Percentiles rank a stretch among this genome's conserved stretches.
These are phyloP conservation scores for Penicillium cinerascens DNA, from an alignment of 495 filamentous ascomycete genomes.

Conservation along the genomic window DNA sequence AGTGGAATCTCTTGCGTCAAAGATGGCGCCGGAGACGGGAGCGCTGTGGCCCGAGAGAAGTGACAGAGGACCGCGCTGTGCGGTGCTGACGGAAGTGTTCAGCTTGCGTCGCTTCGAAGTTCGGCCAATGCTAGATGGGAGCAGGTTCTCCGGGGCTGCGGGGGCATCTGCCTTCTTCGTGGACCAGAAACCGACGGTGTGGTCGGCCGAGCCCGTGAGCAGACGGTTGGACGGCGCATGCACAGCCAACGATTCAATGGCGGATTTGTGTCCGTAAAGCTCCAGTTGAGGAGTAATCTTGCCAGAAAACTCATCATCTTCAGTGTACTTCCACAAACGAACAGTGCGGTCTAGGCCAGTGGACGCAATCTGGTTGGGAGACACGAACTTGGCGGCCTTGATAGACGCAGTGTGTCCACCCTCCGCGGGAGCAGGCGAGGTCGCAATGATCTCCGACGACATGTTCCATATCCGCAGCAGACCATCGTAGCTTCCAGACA, in stretches of 20 bases:
- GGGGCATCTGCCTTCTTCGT: conserved; percentile 70
- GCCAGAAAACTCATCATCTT: conserved; percentile 55
- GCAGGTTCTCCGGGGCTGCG: conserved; percentile 58
- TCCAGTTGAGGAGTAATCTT: conserved; percentile 73
- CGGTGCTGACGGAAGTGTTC: conserved; percentile 55
- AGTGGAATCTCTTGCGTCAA: conserved; percentile 78
- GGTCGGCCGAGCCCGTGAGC: conserved; percentile 78
- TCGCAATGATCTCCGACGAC: conserved; percentile 72
- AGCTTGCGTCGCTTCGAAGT: conserved; percentile 76
- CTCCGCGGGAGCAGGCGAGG: conserved; percentile 56
- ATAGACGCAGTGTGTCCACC: conserved; percentile 73
- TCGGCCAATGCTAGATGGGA: conserved; percentile 56
- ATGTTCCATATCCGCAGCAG: conserved; percentile 83
- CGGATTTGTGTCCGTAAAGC: conserved; percentile 77
- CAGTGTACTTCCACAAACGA: conserved; percentile 81
- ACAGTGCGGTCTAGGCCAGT: conserved; percentile 78
- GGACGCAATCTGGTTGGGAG: conserved; percentile 70
- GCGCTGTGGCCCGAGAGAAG: conserved; percentile 68
- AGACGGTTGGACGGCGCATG: conserved; percentile 71
- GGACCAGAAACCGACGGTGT: conserved; percentile 80
- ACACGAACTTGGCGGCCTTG: conserved; percentile 77
- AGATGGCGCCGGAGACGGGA: conserved; percentile 70
- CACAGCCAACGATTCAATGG: conserved; percentile 72
- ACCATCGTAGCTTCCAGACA: conserved; percentile 91
- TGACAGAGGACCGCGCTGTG: conserved; percentile 76